A percentile compares a stretch with the other conserved stretches of the same genome.
These are phyloP conservation scores for Hypoxylon sp. DNA, from an alignment of 2,329 filamentous ascomycete genomes.

Conservation along the genomic window DNA sequence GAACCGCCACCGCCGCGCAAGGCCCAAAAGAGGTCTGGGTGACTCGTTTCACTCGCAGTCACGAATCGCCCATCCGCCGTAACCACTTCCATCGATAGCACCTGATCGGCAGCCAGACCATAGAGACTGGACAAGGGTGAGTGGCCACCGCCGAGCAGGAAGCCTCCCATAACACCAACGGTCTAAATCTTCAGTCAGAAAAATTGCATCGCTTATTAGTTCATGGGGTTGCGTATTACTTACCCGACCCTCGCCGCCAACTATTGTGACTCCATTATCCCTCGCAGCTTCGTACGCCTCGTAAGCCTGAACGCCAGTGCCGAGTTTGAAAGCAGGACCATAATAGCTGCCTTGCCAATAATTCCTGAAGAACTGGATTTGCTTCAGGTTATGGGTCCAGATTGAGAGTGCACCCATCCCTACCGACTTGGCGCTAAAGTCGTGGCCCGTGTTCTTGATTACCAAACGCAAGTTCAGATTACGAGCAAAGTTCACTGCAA, in stretches of 20 bases:
- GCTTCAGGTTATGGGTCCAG: constrained; percentile 51
- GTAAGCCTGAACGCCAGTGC: constrained; percentile 61
- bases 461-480: constrained; percentile 59
- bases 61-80: constrained; percentile 55
- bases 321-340: constrained; percentile 63
- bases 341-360: constrained; percentile 48
- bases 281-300: constrained; percentile 63
- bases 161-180: constrained; percentile 60
- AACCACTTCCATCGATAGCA: constrained; percentile 57
- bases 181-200: constrained; percentile 42
- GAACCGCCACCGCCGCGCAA: constrained; percentile 55
- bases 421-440: constrained; percentile 54
- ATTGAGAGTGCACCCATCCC: constrained; percentile 52
- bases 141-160: constrained; percentile 60
- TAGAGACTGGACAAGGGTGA: constrained; percentile 58
- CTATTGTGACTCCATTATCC: constrained; percentile 55
- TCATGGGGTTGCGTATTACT: constrained; percentile 1
- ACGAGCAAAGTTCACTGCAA: constrained; percentile 57
- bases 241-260: constrained; percentile 61
- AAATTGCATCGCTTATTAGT: not conserved
- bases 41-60: constrained; percentile 51
- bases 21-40: constrained; percentile 60
- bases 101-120: constrained; percentile 60
- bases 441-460: constrained; percentile 63
- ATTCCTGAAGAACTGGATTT: constrained; percentile 45